Conservation (phyloP, 306 rosid species). For the Lagenaria siceraria region DNA sequence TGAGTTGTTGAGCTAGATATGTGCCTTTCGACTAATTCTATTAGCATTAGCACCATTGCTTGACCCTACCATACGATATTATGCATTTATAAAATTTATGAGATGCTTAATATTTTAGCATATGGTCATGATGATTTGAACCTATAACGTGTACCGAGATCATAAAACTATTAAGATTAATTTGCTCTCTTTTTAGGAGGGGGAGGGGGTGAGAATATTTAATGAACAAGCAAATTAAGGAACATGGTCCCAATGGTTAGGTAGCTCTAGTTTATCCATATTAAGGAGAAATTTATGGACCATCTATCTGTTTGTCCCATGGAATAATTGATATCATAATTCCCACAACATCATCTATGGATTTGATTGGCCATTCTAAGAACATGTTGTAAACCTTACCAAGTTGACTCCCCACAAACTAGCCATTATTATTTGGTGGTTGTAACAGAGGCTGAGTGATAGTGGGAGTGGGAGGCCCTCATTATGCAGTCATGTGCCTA, state of each 20-base stretch:
- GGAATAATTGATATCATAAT: not conserved
- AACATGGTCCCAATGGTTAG: conserved; percentile 9
- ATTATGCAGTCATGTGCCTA: conserved; percentile 5
- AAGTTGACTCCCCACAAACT: not conserved
- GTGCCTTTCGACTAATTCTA: not conserved
- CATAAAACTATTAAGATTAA: not conserved
- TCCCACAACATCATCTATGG: not conserved
- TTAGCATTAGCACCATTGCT: not conserved
- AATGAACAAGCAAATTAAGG: not conserved
- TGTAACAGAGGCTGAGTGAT: not conserved
- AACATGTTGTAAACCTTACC: not conserved
- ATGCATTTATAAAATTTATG: not conserved
- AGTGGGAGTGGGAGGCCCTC: not conserved
- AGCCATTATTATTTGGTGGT: not conserved
- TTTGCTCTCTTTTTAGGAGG: not conserved
- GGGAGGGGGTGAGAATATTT: not conserved
- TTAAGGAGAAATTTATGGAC: not conserved
- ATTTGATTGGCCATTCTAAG: not conserved
- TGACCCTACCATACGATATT: not conserved
- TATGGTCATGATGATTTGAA: not conserved
- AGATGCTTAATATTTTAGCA: not conserved
- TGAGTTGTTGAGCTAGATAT: not conserved
- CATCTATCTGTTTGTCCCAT: not conserved
- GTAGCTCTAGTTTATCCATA: conserved; percentile 2
- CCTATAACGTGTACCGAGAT: not conserved